Base-by-base conservation (phyloP, 2,329 filamentous ascomycete species). In the Didymella segeticola region DNA sequence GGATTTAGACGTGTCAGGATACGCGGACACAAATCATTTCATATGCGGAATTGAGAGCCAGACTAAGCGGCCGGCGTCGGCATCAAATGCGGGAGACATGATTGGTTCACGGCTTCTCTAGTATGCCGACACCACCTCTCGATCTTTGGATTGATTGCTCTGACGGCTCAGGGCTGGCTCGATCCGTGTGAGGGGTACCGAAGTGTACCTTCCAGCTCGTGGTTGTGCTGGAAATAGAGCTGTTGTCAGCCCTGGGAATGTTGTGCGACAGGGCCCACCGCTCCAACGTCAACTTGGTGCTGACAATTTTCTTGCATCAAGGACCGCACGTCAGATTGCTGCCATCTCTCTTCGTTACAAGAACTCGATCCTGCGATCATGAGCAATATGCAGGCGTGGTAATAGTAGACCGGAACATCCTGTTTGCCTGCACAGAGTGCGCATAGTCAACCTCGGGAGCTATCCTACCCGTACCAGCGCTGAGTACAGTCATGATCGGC, bases 11-110 rank as follows among this genome's bases (percentile, higher is more conserved):
- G 43, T 45, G 41, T 50, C 41, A 47, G 47, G 11, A 47, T 47
- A 37, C 36, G 53, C 42, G 30, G 60, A 62, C 56, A 63, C 59
- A 65, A 67, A 56, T 67, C 56, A 61, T 61, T 56, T 64, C 61
- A 63, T 60, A 58, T 58, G 54, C 59, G 55, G 57, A 63, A 51
- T 41, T 48, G 43, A 54, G 19, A 43, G 19, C 45, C 58, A 59
- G 36, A 53, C 54, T 54, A 58, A 57, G 50, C 47, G 43, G 52
- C 62, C 65, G 61, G 45, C 54, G 36, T 66, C 64, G 60, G 60
- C 67, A 61, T 62, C 56, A 61, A 71, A 66, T 70, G 38, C 19
- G 41, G 17, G 27, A 26, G 20, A 43, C 37, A 27, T 66, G 50
- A 71, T 71, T 71, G 68, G 68, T 17, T 41, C 29, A 42, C 31